Conservation (phyloP, 2,329 filamentous ascomycete species). For the Ceratocystis alfenasii region DNA sequence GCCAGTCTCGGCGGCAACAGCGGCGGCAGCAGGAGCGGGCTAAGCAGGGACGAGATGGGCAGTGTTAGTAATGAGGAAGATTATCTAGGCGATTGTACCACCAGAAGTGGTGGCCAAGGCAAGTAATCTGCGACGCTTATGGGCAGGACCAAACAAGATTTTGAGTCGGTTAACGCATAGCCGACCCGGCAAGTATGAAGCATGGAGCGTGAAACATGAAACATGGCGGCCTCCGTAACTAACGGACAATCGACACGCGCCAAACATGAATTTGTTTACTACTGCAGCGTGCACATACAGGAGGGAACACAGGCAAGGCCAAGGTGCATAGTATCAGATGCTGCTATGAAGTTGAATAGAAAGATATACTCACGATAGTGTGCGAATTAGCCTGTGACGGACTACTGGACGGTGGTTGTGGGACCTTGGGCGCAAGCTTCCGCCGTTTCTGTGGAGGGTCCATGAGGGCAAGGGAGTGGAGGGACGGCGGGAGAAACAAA, state of each 20-base stretch:
- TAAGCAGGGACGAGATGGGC: background rate
- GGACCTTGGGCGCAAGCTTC: constrained; percentile 35
- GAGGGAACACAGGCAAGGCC: too few relatives aligned
- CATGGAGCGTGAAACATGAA: too few relatives aligned
- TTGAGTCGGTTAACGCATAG: too few relatives aligned
- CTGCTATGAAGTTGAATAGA: background rate
- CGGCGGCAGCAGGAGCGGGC: constrained; percentile 12
- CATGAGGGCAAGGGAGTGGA: constrained; percentile 27
- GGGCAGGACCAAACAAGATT: too few relatives aligned
- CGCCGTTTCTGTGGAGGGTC: constrained; percentile 35
- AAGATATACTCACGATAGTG: constrained; percentile 19
- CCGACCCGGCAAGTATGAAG: too few relatives aligned
- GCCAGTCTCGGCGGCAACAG: constrained; percentile 17
- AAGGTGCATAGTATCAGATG: background rate
- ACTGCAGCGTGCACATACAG: too few relatives aligned
- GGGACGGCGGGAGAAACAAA: constrained; percentile 23
- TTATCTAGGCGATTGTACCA: background rate
- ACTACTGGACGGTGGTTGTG: constrained; percentile 16
- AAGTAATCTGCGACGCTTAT: background rate
- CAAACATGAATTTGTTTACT: too few relatives aligned
- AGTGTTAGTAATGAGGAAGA: background rate
- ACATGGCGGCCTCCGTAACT: too few relatives aligned
- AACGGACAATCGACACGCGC: too few relatives aligned
- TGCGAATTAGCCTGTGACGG: constrained; percentile 19
- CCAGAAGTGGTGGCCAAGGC: background rate